Conservation (phyloP, 1,284 basidiomycete species). For the Fomitopsis pinicola region DNA sequence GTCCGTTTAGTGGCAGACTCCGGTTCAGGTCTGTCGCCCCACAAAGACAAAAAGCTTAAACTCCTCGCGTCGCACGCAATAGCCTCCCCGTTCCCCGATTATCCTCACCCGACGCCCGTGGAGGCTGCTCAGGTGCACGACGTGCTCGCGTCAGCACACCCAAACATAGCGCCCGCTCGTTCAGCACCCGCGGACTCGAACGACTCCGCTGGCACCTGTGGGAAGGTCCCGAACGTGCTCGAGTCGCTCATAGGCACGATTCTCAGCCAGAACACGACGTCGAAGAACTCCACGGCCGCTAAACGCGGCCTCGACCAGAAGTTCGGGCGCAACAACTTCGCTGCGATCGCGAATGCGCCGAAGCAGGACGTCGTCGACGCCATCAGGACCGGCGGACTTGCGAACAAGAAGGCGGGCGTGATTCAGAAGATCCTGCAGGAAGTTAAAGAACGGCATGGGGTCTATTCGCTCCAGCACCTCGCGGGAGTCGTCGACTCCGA, state of each 20-base stretch:
- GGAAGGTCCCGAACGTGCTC: conserved; percentile 57
- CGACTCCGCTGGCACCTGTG: conserved; percentile 50
- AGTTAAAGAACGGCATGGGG: conserved; percentile 50
- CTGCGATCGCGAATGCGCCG: conserved; percentile 51
- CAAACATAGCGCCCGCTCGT: conserved; percentile 20
- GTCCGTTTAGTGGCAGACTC: background rate
- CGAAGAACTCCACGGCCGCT: conserved; percentile 58
- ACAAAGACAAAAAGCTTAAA: conserved; percentile 47
- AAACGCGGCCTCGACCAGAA: conserved; percentile 52
- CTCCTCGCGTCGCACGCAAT: conserved; percentile 38
- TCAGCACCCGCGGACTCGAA: conserved; percentile 20
- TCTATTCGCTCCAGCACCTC: conserved; percentile 54
- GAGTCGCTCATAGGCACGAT: conserved; percentile 72
- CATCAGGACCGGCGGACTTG: conserved; percentile 68
- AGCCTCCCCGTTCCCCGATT: conserved; percentile 53
- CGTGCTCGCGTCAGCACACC: conserved; percentile 36
- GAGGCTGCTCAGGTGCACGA: conserved; percentile 46
- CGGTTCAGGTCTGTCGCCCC: conserved; percentile 6
- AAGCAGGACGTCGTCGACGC: conserved; percentile 51
- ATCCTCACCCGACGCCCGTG: conserved; percentile 41
- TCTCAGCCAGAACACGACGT: conserved; percentile 72
- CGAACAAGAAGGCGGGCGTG: conserved; percentile 67
- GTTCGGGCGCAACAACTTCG: conserved; percentile 62
- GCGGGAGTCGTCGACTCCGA: conserved; percentile 28
- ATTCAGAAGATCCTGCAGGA: conserved; percentile 57